Base-by-base conservation (phyloP, 1,284 basidiomycete genomes). In the Anthracocystis panici-leucophaei region DNA sequence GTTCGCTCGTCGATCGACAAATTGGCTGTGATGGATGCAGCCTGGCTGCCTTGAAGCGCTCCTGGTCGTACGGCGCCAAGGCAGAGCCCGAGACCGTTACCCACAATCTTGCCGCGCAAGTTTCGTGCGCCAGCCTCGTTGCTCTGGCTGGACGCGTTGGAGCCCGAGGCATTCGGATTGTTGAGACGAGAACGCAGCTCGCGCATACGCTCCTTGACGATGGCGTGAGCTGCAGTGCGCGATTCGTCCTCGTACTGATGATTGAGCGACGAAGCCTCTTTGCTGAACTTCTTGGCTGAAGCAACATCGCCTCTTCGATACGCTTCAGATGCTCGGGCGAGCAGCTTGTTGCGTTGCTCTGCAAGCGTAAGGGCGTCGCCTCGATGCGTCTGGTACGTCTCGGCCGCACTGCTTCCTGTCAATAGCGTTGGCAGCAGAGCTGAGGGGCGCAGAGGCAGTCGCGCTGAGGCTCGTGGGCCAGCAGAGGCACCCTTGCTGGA, bases 271-370 rank as follows among this genome's bases (percentile, higher is more conserved):
- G 96, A 93, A 5, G 95, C 96, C 83, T 98, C 95, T 42, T 92
- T 88, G 77, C 92, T 93, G 87, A 95, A 97, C 51, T 94, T 89
- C 85, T 97, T 96, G 23, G 96, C 96, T 0, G 93, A 92, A 0
- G 94, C 94, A 3, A 95, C 95, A 77, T 99, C 95, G 5, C 95
- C 95, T 12, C 93, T 89, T 49, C 93, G 89, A 92, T 93, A 98
- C 2, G 95, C 94, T 82, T 97, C 94, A 1, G 96, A 94, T 5
- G 96, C 96, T 48, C 94, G 91, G 2, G 93, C 93, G n/a, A 99
- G 89, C 82, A 93, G 96, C 12, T 94, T 93, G 82, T 98, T 98
- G 35, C 96, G 89, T 41, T 94, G 93, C 8, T 94, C 93, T 44
- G 94, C 95, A 7, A 98, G 90, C 74, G 96, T 92, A 67, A 97